Evolutionary conservation across 345 rosid species (phyloP), one percentile per base, ranked within the genome.

Genomic region (Linum lewisii): DNA sequence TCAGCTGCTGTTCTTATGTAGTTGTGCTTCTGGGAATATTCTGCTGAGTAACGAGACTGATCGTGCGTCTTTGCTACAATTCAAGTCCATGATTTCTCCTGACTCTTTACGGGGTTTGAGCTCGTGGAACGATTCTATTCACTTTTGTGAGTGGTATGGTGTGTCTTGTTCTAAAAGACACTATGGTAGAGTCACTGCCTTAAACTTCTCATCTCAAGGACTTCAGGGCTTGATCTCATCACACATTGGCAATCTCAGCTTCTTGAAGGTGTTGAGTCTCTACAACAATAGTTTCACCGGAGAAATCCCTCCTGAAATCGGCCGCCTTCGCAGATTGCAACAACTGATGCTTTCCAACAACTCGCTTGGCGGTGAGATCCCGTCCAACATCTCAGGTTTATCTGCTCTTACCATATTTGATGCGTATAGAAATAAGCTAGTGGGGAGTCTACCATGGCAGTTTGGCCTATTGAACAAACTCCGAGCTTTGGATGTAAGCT

Each of bases 301-400:
- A 1, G 23, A 63, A 23, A 58, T 72, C 18, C 71, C 75, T 18
- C 64, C 6, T 9, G 61, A 62, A 54, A 13, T 66, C 0, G 71
- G 71, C 9, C n/a, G 20, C 18, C 57, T 67, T 8, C n/a, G n/a
- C 1, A 7, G 63, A 1, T 15, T 68, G 50, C 19, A 42, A 32
- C 19, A 26, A 7, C 51, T 62, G 3, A 6, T 5, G 10, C 26
- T 42, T 6, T 0, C 0, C 23, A 10, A 26, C 9, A 72, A 72
- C 36, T 60, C 63, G 1, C 14, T 72, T 4, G 8, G 15, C 4
- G 76, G 66, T 10, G 49, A 68, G 36, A 36, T 72, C 21, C 72
- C 76, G 1, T 8, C 59, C 14, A 64, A 56, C 36, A 2, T 72
- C 11, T 34, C 63, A 0, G 6, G 7, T 2, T 72, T 68, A 20